Percentiles rank a stretch among this genome's conserved stretches.
phyloP scores from a whole-genome alignment of 192 early-diverging fungal genomes.

The Backusella macrospora region DNA sequence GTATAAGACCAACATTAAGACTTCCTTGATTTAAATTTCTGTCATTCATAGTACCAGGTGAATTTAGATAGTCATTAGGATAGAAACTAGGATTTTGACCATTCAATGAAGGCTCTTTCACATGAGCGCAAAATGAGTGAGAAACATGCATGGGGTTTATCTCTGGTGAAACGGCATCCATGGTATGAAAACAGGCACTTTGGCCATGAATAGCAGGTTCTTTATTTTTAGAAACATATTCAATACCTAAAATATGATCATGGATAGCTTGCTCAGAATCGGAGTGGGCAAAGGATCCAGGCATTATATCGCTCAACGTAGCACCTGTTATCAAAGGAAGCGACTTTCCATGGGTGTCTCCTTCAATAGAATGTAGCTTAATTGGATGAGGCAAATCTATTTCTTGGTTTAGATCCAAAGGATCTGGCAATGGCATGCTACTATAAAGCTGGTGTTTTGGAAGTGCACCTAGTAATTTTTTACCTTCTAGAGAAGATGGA shows the following conservation, averaged over 20 bases:
- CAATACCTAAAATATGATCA: background rate
- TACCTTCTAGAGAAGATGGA: background rate
- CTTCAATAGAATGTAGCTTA: background rate
- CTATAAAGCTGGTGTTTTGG: background rate
- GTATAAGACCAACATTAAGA: background rate
- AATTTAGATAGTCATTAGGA: background rate
- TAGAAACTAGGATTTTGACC: conserved; percentile 23
- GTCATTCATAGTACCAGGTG: background rate
- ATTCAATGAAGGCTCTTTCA: conserved; percentile 5
- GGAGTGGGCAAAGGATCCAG: background rate
- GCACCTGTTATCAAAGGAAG: background rate
- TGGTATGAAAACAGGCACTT: background rate
- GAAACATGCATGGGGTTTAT: background rate
- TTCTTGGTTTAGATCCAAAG: background rate
- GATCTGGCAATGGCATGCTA: conserved; percentile 2
- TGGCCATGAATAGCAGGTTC: conserved; percentile 10
- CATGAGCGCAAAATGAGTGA: background rate
- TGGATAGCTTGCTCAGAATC: background rate
- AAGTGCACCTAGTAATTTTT: background rate
- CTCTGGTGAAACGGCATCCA: background rate
- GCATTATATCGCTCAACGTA: background rate
- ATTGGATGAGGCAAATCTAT: background rate
- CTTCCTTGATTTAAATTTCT: background rate
- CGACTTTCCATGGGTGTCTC: background rate
- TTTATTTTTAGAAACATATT: background rate